Conservation (phyloP, 2,329 filamentous ascomycete species). For the Hirsutella minnesotensis region DNA sequence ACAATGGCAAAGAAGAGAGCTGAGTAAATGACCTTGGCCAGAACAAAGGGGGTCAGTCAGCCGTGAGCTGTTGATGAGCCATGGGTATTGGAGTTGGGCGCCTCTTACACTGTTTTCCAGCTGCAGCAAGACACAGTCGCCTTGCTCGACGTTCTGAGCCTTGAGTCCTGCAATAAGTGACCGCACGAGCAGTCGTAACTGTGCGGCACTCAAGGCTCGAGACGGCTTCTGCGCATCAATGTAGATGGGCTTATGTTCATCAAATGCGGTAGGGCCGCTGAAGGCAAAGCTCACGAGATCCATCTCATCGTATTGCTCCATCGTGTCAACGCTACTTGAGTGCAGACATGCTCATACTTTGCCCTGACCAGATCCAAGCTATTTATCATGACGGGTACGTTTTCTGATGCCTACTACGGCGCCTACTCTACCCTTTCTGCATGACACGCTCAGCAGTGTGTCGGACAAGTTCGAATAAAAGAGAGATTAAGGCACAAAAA, state of each 20-base stretch:
- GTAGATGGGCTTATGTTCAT: neutral
- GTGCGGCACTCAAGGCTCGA: neutral
- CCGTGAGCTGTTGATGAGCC: no score
- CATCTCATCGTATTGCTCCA: neutral
- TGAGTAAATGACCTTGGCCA: neutral
- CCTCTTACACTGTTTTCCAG: neutral
- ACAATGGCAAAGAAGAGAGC: neutral
- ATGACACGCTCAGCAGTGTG: no score
- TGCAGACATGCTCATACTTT: no score
- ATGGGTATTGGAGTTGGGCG: no score
- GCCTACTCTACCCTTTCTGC: no score
- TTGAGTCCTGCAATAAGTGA: neutral
- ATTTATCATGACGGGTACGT: no score
- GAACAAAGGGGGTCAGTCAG: neutral
- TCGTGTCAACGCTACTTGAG: neutral
- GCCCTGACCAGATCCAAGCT: no score
- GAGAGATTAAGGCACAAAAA: no score
- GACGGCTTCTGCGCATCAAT: neutral
- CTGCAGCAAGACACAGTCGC: neutral
- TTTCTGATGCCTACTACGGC: no score
- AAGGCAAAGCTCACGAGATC: neutral
- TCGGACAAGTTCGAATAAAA: no score
- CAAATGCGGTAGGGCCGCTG: neutral
- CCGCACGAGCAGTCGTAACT: neutral
- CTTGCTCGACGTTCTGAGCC: neutral